Base-by-base conservation (phyloP, 2,329 filamentous ascomycete species). In the Cladosporium sp. region DNA sequence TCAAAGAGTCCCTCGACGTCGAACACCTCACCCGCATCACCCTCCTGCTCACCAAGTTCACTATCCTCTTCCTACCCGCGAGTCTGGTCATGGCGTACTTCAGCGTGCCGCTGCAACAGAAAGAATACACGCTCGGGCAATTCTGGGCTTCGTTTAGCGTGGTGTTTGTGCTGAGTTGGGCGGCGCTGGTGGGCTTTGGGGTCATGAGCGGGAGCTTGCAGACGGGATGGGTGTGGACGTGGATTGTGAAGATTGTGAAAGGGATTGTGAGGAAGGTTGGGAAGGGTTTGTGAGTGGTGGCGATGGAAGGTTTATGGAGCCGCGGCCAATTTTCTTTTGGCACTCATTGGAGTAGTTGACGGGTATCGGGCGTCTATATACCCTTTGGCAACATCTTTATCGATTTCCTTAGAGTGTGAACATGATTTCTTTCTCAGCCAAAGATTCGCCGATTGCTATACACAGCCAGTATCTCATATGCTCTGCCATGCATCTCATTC, bases 21-120 rank as follows among this genome's bases (percentile, higher is more conserved):
- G 90, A 91, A 67, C 85, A 88, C 24, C 83, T 93, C 24, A 92
- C 90, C 0, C 83, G 90, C 66, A 88, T 90, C 69, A 91, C 90
- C 3, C 87, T 92, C 4, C 80, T 93, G 5, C 82, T 93, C 12
- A 90, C 89, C 57, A 92, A 93, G 75, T 86, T 90, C 6, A 91
- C 88, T 14, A 90, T 92, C 49, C 81, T 92, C 61, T 93, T 93
- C 78, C 82, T 92, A 65, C 90, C 90, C 0, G 88, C 92, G 67
- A 89, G 85, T 70, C 83, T 92, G 59, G 88, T 92, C 86, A 92
- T 90, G 3, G 87, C 83, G 36, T 93, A 92, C 77, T 93, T 92
- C 75, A 88, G 87, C 6, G 84, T 89, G 1, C 85, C 91, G 74
- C 85, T 92, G 59, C 77, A 80, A 8, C 84, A 86, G 4, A 78